These are phyloP conservation scores for Cetradonia linearis DNA, from an alignment of 495 filamentous ascomycete species.

Conservation along the genomic window DNA sequence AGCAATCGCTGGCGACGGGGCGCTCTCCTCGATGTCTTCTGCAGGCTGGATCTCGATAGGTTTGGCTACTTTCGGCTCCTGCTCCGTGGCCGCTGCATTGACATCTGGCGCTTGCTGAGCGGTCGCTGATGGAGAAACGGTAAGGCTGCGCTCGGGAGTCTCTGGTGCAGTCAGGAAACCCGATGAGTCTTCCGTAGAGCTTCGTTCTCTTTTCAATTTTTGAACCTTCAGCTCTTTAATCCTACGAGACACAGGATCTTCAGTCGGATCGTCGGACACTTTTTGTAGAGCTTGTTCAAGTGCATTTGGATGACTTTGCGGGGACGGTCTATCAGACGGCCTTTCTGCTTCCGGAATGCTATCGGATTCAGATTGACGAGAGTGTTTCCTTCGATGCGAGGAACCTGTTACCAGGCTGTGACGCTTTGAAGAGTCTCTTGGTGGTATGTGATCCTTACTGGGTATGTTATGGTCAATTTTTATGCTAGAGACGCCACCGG, in stretches of 20 bases:
- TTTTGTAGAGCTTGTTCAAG: constrained; percentile 15
- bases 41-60: background rate
- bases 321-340: constrained; percentile 29
- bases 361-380: constrained; percentile 8
- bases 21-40: constrained; percentile 44
- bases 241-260: constrained; percentile 38
- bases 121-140: constrained; percentile 10
- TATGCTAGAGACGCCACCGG: constrained; percentile 19
- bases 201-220: constrained; percentile 28
- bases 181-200: constrained; percentile 8
- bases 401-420: constrained; percentile 18
- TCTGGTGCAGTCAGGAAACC: constrained; percentile 6
- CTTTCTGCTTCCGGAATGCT: background rate
- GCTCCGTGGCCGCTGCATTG: background rate
- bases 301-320: constrained; percentile 28
- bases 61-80: background rate
- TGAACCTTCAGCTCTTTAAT: constrained; percentile 45
- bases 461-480: constrained; percentile 27
- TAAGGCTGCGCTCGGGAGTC: constrained; percentile 12
- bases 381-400: constrained; percentile 8
- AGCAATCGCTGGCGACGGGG: constrained; percentile 57
- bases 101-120: background rate
- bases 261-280: constrained; percentile 8
- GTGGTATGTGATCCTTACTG: constrained; percentile 16
- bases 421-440: constrained; percentile 19